Evolutionary conservation across 2,329 filamentous ascomycete genomes (phyloP).

Genomic region (Xylariaceae sp.): DNA sequence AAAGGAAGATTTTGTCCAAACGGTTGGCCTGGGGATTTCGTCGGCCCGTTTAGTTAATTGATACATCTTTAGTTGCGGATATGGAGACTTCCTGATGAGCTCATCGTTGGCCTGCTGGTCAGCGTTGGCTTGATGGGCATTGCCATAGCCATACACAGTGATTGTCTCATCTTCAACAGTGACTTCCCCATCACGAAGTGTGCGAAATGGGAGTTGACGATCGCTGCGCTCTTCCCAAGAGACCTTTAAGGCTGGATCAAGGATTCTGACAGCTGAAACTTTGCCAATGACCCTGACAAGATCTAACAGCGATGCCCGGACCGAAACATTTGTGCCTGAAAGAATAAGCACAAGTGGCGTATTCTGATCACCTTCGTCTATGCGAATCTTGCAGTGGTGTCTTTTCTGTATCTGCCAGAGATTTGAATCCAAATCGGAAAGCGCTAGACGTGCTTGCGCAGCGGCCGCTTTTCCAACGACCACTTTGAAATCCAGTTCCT

Average conservation of each 20-base stretch:
- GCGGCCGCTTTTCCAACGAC: conserved; percentile 27
- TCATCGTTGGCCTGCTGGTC: too few species aligned
- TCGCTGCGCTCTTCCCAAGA: conserved; percentile 10
- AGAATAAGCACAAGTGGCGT: conserved; percentile 25
- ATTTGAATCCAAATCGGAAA: conserved; percentile 26
- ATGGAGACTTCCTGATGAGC: conserved; percentile 1
- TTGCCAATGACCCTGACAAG: conserved; percentile 26
- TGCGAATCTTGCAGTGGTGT: conserved; percentile 25
- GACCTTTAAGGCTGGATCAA: conserved; percentile 16
- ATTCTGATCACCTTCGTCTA: conserved; percentile 20
- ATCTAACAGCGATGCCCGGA: conserved; percentile 28
- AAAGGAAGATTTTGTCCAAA: conserved; percentile 30
- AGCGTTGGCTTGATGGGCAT: too few species aligned
- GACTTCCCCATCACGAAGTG: conserved; percentile 17
- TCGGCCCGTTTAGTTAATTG: conserved; percentile 25
- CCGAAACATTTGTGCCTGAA: conserved; percentile 27
- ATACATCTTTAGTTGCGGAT: conserved; percentile 10
- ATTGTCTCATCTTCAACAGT: conserved; percentile 20
- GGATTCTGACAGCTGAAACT: conserved; percentile 26
- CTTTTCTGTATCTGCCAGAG: conserved; percentile 25
- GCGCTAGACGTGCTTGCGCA: conserved; percentile 20
- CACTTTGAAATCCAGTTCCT: conserved; percentile 28
- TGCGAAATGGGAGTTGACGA: conserved; percentile 12
- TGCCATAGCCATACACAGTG: conserved; percentile 20
- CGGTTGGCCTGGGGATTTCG: conserved; percentile 24